Evolutionary conservation across 495 filamentous ascomycete genomes (phyloP), one percentile per base, ranked within the genome.

Genomic region (Beverwykella pulmonaria): DNA sequence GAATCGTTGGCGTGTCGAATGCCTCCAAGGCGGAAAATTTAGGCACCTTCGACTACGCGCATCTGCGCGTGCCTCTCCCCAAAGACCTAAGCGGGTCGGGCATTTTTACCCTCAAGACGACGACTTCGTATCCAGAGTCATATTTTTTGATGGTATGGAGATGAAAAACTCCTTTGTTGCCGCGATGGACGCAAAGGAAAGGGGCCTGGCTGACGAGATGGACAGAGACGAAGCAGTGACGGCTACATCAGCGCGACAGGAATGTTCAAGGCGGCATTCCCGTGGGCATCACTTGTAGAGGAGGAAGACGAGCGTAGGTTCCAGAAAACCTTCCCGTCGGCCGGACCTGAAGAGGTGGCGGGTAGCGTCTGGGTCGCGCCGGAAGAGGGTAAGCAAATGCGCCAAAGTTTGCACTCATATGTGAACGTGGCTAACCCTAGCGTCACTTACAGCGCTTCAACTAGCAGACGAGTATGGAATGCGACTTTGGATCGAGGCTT

Each of bases 211-310:
- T 61, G 41, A 71, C 67, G 48, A 55, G 8, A 30, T 26, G 19
- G 36, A 61, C 71, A 89, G 87, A 87, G 95, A 75, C 90, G 94
- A 63, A 96, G 92, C 80, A 88, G 87, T 74, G 94, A 98, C 79
- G 95, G 95, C 41, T 97, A 82, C 74, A 87, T 98, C 41, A 97
- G 92, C 71, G 92, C 94, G 6, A 98, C 94, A 56, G 94, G 95
- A 74, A 98, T 98, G 95, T 98, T 98, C 83, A 98, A 98, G 79
- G 95, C 95, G 60, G 91, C 93, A 6, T 98, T 97, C 76, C 94
- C 94, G 2, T 98, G 92, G 83, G 92, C 94, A 15, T 88, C 89
- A 62, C 78, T 84, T 30, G 84, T 87, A 7, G 95, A 98, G 74
- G 94, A 98, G 77, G 87, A 89, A 65, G 80, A 79, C 8, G 94